Evolutionary conservation across 2,329 filamentous ascomycete genomes (phyloP).

Genomic region (Paecilomyces sp.): DNA sequence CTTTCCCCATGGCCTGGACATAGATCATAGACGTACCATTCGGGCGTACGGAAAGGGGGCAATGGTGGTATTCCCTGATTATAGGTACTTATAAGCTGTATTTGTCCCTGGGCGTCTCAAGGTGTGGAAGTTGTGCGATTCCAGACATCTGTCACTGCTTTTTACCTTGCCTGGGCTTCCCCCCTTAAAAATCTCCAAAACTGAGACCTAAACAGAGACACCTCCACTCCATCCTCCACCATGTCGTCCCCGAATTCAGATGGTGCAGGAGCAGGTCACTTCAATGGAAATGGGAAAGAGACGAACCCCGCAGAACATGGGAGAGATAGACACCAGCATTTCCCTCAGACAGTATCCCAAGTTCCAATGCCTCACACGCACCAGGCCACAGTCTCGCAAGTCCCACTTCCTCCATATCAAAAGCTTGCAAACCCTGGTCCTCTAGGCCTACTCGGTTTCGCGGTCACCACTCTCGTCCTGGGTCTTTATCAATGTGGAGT

Average conservation of each 20-base stretch:
- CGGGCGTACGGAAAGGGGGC: neutral
- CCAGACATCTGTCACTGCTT: neutral
- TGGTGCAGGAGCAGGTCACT: neutral
- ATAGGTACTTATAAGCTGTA: neutral
- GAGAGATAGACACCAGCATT: neutral
- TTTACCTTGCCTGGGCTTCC: neutral
- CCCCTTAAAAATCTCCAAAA: neutral
- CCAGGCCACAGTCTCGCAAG: constrained; percentile 8
- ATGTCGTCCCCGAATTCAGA: neutral
- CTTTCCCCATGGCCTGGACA: neutral
- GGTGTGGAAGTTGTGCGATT: neutral
- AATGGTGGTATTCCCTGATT: neutral
- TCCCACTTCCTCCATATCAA: constrained; percentile 9
- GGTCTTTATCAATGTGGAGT: constrained; percentile 41
- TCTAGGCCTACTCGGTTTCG: constrained; percentile 56
- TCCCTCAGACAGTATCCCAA: neutral
- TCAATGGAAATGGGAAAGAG: neutral
- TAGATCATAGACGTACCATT: neutral
- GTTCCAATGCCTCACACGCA: neutral
- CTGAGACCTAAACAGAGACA: neutral
- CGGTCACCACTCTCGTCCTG: constrained; percentile 58
- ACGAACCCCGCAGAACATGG: neutral
- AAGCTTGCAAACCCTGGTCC: constrained; percentile 55
- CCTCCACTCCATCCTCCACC: neutral
- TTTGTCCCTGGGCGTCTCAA: neutral